A percentile compares a stretch with the other conserved stretches of the same genome.
phyloP scores from a whole-genome alignment of 202 grass and related monocot genomes.

The Cymbopogon flexuosus region DNA sequence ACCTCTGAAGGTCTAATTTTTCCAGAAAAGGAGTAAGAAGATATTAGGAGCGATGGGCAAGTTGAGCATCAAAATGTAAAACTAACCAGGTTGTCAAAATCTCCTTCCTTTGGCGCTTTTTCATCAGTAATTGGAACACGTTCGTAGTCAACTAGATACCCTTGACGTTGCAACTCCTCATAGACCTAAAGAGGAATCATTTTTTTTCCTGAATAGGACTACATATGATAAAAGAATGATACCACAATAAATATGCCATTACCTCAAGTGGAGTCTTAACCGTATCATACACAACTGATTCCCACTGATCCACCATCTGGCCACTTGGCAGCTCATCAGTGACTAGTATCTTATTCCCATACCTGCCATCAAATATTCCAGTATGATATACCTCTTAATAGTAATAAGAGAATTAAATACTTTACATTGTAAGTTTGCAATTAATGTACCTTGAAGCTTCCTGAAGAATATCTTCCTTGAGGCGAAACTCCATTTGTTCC shows the following conservation, averaged over 20 bases:
- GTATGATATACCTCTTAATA: conserved; percentile 20
- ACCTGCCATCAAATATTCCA: conserved; percentile 51
- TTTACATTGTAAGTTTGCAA: conserved; percentile 17
- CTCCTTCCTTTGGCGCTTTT: conserved; percentile 93
- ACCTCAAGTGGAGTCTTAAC: conserved; percentile 96
- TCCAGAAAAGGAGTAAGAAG: conserved; percentile 2
- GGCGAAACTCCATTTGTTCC: conserved; percentile 98
- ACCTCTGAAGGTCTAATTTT: conserved; percentile 19
- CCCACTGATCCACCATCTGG: conserved; percentile 99
- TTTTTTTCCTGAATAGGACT: conserved; percentile 25
- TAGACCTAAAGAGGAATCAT: conserved; percentile 64
- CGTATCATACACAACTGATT: conserved; percentile 62
- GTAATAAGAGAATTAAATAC: conserved; percentile 23
- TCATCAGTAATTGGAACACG: conserved; percentile 98
- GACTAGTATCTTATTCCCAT: conserved; percentile 92
- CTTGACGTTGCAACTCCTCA: conserved; percentile 79
- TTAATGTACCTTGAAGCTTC: conserved; percentile 70
- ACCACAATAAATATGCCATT: conserved; percentile 17
- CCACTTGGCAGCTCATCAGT: conserved; percentile 96
- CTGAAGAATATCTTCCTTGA: conserved; percentile 93
- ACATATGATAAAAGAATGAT: conserved; percentile 20
- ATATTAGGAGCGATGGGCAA: conserved; percentile 8
- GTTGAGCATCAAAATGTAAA: conserved; percentile 24
- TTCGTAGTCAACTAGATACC: conserved; percentile 93
- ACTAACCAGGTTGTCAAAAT: conserved; percentile 98